Evolutionary conservation across 2,329 filamentous ascomycete genomes (phyloP), one percentile per base, ranked within the genome.

Genomic region (Ophiostoma sp.): DNA sequence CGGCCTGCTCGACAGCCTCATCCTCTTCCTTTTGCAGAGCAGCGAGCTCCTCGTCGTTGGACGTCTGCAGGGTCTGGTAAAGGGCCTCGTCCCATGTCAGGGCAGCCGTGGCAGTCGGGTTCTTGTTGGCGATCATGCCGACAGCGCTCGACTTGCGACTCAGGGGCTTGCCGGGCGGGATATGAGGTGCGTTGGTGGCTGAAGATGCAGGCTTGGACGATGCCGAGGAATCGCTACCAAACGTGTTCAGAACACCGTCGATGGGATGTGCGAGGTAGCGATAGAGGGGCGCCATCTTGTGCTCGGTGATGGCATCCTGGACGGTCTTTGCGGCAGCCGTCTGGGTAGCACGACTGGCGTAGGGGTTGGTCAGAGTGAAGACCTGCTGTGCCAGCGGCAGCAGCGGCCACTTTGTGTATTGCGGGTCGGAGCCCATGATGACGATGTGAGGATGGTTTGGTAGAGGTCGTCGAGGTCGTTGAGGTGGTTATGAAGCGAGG

Each of bases 1-100:
- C 95, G 72, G 94, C 94, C 80, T 96, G 94, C 85, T 99, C 95
- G 57, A 91, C 90, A 11, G 95, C 95, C 78, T 99, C 94, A 73
- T 97, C 94, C 79, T 94, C 90, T 80, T 95, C 92, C 80, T 93
- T 93, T 81, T 94, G 89, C 76, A 91, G 88, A 68, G 82, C 85
- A 74, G 91, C 90, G 67, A 94, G 82, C 82, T 94, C 91, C 76
- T 87, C 86, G 75, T 92, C 90, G 76, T 95, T 95, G 73, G 92
- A 90, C 73, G 87, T 87, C 79, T 90, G 87, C 74, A 95, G 82
- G 78, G 87, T 86, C 76, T 91, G 86, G 79, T 97, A 98, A 72
- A 97, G 82, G 33, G 86, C 85, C 82, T 98, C 94, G 77, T 99
- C 93, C 95, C 95, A 99, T 0, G 92, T 87, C 70, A 98, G 83